phyloP scores from a whole-genome alignment of 768 basidiomycete species.

The Russula sp. region DNA sequence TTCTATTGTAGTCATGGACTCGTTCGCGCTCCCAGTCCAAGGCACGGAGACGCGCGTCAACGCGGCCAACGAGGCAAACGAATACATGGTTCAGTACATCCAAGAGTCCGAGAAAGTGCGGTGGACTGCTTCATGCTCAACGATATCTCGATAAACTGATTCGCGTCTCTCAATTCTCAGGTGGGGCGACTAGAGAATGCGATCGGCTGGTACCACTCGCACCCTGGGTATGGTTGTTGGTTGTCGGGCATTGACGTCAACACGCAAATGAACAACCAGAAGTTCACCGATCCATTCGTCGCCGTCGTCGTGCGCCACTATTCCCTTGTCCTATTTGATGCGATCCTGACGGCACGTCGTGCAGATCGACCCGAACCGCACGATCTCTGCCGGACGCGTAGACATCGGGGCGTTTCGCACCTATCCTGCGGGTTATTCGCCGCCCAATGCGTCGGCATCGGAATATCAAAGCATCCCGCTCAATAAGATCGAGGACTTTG shows the following conservation, averaged over 20 bases:
- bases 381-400: conserved; percentile 96
- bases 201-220: conserved; percentile 98
- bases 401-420: conserved; percentile 99
- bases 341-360: conserved; percentile 1
- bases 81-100: conserved; percentile 97
- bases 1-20: conserved; percentile 85
- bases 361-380: conserved; percentile 96
- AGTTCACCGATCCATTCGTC: conserved; percentile 92
- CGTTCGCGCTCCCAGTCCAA: conserved; percentile 94
- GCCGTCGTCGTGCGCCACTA: conserved; percentile 77
- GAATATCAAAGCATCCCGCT: conserved; percentile 97
- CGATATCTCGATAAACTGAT: not conserved
- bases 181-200: conserved; percentile 81
- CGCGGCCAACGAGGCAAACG: conserved; percentile 90
- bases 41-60: conserved; percentile 98
- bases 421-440: conserved; percentile 92
- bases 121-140: conserved; percentile 17
- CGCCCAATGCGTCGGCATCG: conserved; percentile 58
- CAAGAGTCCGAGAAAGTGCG: conserved; percentile 72
- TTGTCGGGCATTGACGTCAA: conserved; percentile 97
- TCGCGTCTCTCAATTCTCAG: conserved; percentile 33
- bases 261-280: conserved; percentile 93
- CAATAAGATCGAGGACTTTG: conserved; percentile 97
- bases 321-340: not conserved
- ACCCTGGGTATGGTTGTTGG: conserved; percentile 99